Conservation (phyloP, 139 green algal genomes). For the Chlorella sp. region DNA sequence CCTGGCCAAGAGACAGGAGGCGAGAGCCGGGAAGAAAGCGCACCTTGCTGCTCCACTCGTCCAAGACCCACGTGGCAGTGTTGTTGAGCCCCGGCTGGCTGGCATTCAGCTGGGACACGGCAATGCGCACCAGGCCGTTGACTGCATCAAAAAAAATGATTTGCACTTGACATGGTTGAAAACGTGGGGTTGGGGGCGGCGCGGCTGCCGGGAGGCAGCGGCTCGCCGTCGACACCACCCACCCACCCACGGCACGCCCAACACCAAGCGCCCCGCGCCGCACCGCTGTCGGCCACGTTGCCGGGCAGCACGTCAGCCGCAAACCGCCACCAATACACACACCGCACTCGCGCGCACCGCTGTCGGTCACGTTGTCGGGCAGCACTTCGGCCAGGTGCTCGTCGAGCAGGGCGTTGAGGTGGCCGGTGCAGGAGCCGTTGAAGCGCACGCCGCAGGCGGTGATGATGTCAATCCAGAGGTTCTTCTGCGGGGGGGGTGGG, state of each 20-base stretch:
- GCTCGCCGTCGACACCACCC: no score
- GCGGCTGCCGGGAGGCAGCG: no score
- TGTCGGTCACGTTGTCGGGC: neutral
- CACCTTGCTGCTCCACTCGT: neutral
- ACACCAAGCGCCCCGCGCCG: no score
- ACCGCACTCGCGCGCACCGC: no score
- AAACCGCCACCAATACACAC: no score
- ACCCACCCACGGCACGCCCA: no score
- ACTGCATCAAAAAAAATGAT: no score
- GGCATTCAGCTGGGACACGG: slow-evolving; percentile 1
- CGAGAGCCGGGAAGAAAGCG: neutral
- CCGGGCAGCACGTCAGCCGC: no score
- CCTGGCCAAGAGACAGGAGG: neutral
- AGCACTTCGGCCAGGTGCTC: neutral
- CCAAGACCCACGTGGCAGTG: neutral
- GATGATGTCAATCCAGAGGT: slow-evolving; percentile 7
- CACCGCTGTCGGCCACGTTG: no score
- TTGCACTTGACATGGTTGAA: no score
- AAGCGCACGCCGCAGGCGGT: neutral
- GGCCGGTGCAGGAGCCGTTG: neutral
- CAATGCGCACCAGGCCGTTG: neutral
- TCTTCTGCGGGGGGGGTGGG: no score
- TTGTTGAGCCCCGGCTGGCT: neutral
- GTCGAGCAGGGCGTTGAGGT: neutral
- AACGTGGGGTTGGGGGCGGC: no score